phyloP scores from a whole-genome alignment of 2,329 filamentous ascomycete genomes.

The Annulohypoxylon truncatum region DNA sequence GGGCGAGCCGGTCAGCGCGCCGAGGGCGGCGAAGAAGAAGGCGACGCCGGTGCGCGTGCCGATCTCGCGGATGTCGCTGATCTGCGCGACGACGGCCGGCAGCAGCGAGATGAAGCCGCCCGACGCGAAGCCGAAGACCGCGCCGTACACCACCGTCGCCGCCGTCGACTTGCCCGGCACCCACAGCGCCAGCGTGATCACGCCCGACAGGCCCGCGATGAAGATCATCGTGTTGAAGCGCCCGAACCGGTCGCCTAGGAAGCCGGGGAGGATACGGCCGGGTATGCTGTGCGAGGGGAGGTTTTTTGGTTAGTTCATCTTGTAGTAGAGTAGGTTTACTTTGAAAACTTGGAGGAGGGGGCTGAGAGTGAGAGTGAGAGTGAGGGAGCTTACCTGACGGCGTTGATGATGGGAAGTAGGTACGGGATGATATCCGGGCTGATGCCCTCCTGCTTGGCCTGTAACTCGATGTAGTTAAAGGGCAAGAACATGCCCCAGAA shows the following conservation, averaged over 20 bases:
- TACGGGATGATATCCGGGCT: conserved; percentile 57
- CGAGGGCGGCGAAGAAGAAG: conserved; percentile 71
- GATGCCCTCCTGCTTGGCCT: conserved; percentile 60
- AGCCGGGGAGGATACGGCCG: conserved; percentile 64
- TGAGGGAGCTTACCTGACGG: conserved; percentile 55
- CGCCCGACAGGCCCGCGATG: conserved; percentile 57
- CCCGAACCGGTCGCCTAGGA: conserved; percentile 57
- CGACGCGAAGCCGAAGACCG: conserved; percentile 72
- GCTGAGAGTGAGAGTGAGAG: neutral
- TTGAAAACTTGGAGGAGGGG: neutral
- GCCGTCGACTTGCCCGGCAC: conserved; percentile 58
- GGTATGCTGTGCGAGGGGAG: conserved; percentile 53
- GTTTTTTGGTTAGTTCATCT: no score
- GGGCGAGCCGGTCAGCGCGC: conserved; percentile 73
- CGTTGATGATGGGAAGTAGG: conserved; percentile 68
- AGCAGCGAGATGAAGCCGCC: conserved; percentile 71
- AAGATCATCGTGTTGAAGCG: conserved; percentile 59
- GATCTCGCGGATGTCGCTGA: conserved; percentile 75
- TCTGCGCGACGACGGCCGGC: conserved; percentile 75
- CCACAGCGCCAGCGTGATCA: conserved; percentile 57
- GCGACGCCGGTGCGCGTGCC: conserved; percentile 74
- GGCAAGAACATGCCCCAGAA: conserved; percentile 66
- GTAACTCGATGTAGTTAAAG: conserved; percentile 64
- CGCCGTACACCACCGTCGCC: conserved; percentile 69
- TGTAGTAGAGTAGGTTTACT: no score